A percentile compares a stretch with the other conserved stretches of the same genome.
phyloP scores from a whole-genome alignment of 2,329 filamentous ascomycete species.

The Zymoseptoria brevis region DNA sequence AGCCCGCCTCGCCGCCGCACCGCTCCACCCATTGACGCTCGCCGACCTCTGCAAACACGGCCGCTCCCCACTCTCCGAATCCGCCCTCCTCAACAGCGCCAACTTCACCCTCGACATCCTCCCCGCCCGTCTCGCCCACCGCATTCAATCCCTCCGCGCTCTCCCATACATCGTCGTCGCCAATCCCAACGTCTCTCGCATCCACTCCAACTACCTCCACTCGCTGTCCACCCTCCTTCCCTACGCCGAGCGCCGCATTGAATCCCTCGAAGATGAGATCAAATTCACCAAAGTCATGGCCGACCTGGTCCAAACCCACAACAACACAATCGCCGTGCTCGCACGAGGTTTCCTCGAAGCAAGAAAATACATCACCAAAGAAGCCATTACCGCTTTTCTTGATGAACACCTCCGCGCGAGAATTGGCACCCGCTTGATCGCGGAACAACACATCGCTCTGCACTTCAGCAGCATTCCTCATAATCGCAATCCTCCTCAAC shows the following conservation, averaged over 20 bases:
- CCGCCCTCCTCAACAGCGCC: conserved; percentile 77
- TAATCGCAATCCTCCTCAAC: conserved; percentile 44
- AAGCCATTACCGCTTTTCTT: conserved; percentile 81
- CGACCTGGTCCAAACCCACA: conserved; percentile 89
- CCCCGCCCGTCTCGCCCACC: conserved; percentile 83
- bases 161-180: conserved; percentile 96
- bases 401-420: conserved; percentile 89
- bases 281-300: conserved; percentile 87
- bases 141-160: conserved; percentile 86
- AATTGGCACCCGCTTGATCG: conserved; percentile 88
- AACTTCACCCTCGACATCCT: conserved; percentile 93
- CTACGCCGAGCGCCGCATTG: conserved; percentile 65
- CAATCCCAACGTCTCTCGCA: conserved; percentile 89
- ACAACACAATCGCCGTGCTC: conserved; percentile 87
- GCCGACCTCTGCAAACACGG: conserved; percentile 85
- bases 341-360: conserved; percentile 91
- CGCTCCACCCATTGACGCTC: conserved; percentile 73
- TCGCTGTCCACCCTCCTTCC: conserved; percentile 84
- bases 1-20: conserved; percentile 64
- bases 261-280: conserved; percentile 76
- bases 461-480: conserved; percentile 70
- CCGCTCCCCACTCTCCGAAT: conserved; percentile 71
- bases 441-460: conserved; percentile 91
- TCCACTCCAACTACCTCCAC: conserved; percentile 94
- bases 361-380: conserved; percentile 74